phyloP scores from a whole-genome alignment of 208 protist genomes.

The Leishmania braziliensis region DNA sequence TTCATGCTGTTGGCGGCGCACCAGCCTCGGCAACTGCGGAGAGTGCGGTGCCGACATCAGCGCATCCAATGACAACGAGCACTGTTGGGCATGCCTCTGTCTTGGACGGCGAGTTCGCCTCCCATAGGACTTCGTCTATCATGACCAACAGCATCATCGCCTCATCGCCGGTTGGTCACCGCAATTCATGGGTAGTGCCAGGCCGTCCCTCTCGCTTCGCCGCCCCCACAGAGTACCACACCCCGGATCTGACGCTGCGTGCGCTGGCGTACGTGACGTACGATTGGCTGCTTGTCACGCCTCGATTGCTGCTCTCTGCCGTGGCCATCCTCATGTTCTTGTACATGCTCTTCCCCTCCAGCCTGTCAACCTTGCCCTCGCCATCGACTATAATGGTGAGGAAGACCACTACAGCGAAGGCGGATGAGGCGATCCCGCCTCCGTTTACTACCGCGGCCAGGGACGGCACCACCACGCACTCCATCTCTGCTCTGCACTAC shows the following conservation, averaged over 20 bases:
- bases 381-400: not conserved
- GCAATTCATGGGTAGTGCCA: slow-evolving; percentile 20
- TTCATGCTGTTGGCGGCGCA: not conserved
- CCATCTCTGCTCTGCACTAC: slow-evolving; percentile 16
- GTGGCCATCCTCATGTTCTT: slow-evolving; percentile 38
- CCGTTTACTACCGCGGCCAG: not conserved
- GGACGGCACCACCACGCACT: slow-evolving; percentile 2
- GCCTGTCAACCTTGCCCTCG: not conserved
- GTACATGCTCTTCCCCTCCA: slow-evolving; percentile 35
- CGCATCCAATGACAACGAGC: not conserved
- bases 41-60: not conserved
- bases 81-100: not conserved
- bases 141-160: not conserved
- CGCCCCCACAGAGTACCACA: slow-evolving; percentile 14
- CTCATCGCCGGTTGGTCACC: slow-evolving; percentile 4
- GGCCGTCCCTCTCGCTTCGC: slow-evolving; percentile 24
- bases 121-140: not conserved
- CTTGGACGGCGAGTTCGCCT: not conserved
- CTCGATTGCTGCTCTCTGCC: slow-evolving; percentile 32
- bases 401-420: not conserved
- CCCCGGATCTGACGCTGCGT: slow-evolving; percentile 36
- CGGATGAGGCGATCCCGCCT: not conserved
- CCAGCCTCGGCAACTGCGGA: not conserved
- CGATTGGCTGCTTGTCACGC: slow-evolving; percentile 18
- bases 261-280: slow-evolving; percentile 33